These are phyloP conservation scores for Posidonia australis DNA, from an alignment of 106 monocot genomes.

Conservation along the genomic window DNA sequence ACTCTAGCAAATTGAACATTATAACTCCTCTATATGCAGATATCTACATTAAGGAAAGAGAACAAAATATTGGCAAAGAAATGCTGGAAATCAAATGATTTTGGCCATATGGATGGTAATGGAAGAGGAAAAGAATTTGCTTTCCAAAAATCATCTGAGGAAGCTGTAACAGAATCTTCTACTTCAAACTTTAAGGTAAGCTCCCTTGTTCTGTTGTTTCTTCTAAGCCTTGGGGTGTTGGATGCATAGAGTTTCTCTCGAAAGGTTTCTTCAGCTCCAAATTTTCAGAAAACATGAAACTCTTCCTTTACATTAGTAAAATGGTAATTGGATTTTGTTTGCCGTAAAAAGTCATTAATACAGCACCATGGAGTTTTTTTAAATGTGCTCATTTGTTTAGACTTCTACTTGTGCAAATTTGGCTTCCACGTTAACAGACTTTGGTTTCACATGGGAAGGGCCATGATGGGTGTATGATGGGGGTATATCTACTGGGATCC, in stretches of 20 bases:
- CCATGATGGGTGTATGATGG: too few species aligned
- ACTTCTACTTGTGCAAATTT: too few species aligned
- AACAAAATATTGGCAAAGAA: constrained; percentile 8
- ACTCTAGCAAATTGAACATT: not conserved
- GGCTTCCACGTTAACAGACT: too few species aligned
- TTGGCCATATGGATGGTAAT: not conserved
- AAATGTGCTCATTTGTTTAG: not conserved
- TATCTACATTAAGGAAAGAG: constrained; percentile 4
- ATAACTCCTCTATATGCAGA: not conserved
- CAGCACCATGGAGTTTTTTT: not conserved
- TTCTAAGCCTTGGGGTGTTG: not conserved
- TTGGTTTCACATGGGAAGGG: too few species aligned
- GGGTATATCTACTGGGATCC: too few species aligned
- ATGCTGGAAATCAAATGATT: constrained; percentile 2
- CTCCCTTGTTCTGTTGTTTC: not conserved
- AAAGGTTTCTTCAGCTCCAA: too few species aligned
- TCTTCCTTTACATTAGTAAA: not conserved
- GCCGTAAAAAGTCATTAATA: not conserved
- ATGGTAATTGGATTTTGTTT: not conserved
- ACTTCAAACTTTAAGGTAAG: constrained; percentile 4
- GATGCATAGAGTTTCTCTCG: not conserved
- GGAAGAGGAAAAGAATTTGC: constrained; percentile 3
- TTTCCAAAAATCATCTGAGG: not conserved
- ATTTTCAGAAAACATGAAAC: not conserved
- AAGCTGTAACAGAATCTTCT: not conserved